Evolutionary conservation across 2,329 filamentous ascomycete species (phyloP).

Genomic region (Periglandula ipomoeae): DNA sequence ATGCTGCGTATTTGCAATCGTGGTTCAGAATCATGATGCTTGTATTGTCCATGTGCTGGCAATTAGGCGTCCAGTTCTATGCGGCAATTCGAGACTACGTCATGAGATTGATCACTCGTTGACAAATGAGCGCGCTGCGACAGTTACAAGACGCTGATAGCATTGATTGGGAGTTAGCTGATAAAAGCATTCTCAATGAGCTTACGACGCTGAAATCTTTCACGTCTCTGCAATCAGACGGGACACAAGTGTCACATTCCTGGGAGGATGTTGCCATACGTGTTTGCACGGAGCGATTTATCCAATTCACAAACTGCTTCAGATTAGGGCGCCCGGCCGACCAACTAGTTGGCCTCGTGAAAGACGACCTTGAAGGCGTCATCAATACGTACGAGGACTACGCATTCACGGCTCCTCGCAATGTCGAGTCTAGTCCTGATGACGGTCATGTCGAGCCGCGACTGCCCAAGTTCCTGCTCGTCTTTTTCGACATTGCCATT

Average conservation of each 20-base stretch:
- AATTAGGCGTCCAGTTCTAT: slow-evolving; percentile 13
- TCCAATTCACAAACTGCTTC: slow-evolving; percentile 12
- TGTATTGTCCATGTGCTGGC: slow-evolving; percentile 12
- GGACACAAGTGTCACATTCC: background rate
- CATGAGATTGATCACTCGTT: slow-evolving; percentile 8
- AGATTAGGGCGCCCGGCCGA: slow-evolving; percentile 13
- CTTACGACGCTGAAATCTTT: slow-evolving; percentile 7
- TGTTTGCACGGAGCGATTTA: slow-evolving; percentile 11
- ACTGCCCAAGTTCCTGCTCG: slow-evolving; percentile 12
- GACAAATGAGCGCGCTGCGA: slow-evolving; percentile 9
- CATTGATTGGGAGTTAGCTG: slow-evolving; percentile 9
- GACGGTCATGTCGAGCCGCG: slow-evolving; percentile 12
- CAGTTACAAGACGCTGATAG: background rate
- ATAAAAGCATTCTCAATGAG: slow-evolving; percentile 9
- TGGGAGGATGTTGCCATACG: slow-evolving; percentile 10
- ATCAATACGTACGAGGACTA: slow-evolving; percentile 14
- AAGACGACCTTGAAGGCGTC: slow-evolving; percentile 13
- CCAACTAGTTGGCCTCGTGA: slow-evolving; percentile 12
- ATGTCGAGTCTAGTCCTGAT: background rate
- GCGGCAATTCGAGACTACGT: slow-evolving; percentile 10
- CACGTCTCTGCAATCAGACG: background rate
- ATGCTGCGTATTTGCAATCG: slow-evolving; percentile 7
- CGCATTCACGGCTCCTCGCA: slow-evolving; percentile 1
- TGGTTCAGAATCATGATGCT: slow-evolving; percentile 15
- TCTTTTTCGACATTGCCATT: slow-evolving; percentile 12